phyloP scores from a whole-genome alignment of 2,329 filamentous ascomycete species.

The Macroventuria anomochaeta region DNA sequence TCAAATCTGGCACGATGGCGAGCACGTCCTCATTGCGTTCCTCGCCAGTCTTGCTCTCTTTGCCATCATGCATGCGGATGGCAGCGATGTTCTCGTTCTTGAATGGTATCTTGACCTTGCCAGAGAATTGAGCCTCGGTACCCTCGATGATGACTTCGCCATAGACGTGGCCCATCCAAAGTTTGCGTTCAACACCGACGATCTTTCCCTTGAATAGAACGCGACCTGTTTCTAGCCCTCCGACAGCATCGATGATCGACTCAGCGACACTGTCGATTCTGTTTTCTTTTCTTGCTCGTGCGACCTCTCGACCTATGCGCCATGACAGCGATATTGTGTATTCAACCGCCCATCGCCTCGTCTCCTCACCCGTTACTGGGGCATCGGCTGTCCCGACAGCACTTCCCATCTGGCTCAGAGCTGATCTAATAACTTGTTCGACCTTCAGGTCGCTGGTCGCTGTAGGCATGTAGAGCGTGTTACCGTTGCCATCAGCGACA shows the following conservation, averaged over 20 bases:
- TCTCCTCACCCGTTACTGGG: constrained; percentile 48
- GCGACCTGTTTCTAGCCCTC: constrained; percentile 45
- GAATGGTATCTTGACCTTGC: constrained; percentile 69
- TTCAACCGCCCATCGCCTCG: constrained; percentile 48
- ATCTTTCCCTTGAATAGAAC: constrained; percentile 56
- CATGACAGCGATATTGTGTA: constrained; percentile 49
- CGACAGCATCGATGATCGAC: constrained; percentile 53
- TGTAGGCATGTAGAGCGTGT: constrained; percentile 49
- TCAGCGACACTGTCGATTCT: constrained; percentile 47
- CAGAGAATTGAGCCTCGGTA: constrained; percentile 38
- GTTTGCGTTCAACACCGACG: constrained; percentile 51
- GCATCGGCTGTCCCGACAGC: constrained; percentile 47
- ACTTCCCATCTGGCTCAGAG: constrained; percentile 47
- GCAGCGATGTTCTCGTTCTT: constrained; percentile 78
- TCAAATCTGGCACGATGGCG: constrained; percentile 59
- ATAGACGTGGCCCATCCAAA: constrained; percentile 52
- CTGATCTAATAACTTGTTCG: constrained; percentile 48
- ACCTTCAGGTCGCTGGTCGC: constrained; percentile 49
- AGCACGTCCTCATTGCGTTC: constrained; percentile 51
- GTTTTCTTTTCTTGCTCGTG: constrained; percentile 44
- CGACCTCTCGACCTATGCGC: constrained; percentile 49
- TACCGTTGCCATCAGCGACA: constrained; percentile 53
- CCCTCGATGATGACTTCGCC: constrained; percentile 52
- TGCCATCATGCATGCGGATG: constrained; percentile 37
- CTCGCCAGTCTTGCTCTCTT: constrained; percentile 34